Base-by-base conservation (phyloP, 768 basidiomycete species). In the Leccinellum rugosiceps region DNA sequence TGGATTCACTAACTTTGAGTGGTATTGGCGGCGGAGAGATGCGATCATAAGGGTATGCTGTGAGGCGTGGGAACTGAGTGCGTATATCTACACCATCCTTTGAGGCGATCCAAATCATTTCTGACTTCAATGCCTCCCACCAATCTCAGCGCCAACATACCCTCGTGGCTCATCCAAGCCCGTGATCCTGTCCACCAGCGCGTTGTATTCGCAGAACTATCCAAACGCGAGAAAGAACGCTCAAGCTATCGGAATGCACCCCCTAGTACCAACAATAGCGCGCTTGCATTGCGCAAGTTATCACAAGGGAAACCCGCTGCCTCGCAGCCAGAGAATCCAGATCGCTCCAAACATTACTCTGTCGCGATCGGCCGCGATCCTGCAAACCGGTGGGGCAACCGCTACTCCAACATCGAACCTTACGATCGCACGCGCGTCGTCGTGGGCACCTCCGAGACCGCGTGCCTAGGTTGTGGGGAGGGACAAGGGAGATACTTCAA, bases 391-490 rank as follows among this genome's bases (percentile, higher is more conserved):
- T 63, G 62, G 47, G 71, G 70, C 31, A 92, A 93, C 75, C 87
- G 92, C 13, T 94, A 94, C 63, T 50, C 67, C 28, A 83, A 92
- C 63, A 80, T 94, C 53, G 73, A 82, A 48, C 89, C 93, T 0
- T 95, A 93, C 68, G 90, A 95, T 72, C 81, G 89, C 50, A 93
- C 89, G 1, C 81, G 90, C 15, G 84, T 92, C 30, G 67, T 82
- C n/a, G 77, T 85, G 15, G 74, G 75, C 13, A 61, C 64, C 11
- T 61, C 65, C 35, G 62, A 52, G 17, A 38, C 45, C 19, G 54
- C 58, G 10, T 65, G 51, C 49, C 32, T 63, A 23, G 60, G 63
- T 19, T 63, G 60, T 55, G 63, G 67, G 3, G 65, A 67, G 35
- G 71, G 60, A 28, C 49, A 66, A 0, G 80, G 80, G 13, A 73